These are phyloP conservation scores for Yarrowia sp. DNA, from an alignment of 805 yeast species.

Conservation along the genomic window DNA sequence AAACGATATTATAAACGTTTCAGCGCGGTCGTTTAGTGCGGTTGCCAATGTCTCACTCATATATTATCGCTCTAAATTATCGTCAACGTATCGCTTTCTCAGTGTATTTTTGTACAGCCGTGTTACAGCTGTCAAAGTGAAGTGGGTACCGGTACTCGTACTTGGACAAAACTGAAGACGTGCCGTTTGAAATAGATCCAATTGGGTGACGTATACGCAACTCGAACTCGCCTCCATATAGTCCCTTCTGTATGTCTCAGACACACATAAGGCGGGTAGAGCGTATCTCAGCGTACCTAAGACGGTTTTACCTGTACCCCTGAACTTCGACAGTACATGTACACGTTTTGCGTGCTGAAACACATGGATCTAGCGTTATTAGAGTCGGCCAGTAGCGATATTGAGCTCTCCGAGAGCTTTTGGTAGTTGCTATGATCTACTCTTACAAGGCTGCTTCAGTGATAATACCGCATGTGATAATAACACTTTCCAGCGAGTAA, in stretches of 20 bases:
- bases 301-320: slow-evolving; percentile 6
- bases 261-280: neutral
- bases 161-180: no score
- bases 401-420: neutral
- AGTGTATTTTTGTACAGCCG: no score
- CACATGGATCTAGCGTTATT: neutral
- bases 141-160: no score
- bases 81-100: no score
- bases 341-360: neutral
- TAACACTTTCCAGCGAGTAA: no score
- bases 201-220: no score
- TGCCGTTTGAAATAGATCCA: no score
- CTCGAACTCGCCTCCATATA: no score
- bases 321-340: neutral
- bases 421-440: no score
- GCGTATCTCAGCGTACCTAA: neutral
- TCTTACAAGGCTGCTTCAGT: no score
- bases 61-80: neutral
- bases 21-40: neutral
- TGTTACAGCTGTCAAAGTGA: no score
- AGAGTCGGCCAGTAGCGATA: neutral
- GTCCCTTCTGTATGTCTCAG: neutral
- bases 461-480: no score
- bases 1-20: neutral
- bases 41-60: neutral